Evolutionary conservation across 208 protist genomes (phyloP).

Genomic region (Tritrichomonas foetus): DNA sequence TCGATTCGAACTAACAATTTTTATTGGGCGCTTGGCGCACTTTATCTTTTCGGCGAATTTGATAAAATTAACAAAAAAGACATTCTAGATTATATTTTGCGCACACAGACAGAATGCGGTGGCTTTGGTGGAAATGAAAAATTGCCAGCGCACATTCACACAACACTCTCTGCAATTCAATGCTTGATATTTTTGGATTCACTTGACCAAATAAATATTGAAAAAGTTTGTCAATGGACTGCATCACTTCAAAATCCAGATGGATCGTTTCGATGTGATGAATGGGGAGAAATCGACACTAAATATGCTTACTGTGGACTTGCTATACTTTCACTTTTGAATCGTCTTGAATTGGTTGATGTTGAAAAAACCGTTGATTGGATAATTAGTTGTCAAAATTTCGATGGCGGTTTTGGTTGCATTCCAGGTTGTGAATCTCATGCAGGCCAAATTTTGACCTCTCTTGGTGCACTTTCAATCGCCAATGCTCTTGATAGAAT

Average conservation of each 20-base stretch:
- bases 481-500: conserved; percentile 62
- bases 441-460: conserved; percentile 67
- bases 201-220: background rate
- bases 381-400: conserved; percentile 86
- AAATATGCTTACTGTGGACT: conserved; percentile 90
- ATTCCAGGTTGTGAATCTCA: conserved; percentile 58
- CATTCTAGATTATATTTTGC: conserved; percentile 77
- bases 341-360: conserved; percentile 66
- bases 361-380: conserved; percentile 60
- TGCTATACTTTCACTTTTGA: conserved; percentile 78
- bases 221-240: conserved; percentile 61
- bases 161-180: conserved; percentile 91
- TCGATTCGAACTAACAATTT: conserved; percentile 81
- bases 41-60: conserved; percentile 53
- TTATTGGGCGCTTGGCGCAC: conserved; percentile 86
- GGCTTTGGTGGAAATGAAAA: conserved; percentile 89
- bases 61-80: conserved; percentile 66
- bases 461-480: conserved; percentile 86
- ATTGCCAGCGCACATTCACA: conserved; percentile 91
- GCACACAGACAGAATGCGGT: conserved; percentile 78
- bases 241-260: conserved; percentile 81
- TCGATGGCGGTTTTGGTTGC: conserved; percentile 79
- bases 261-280: conserved; percentile 90
- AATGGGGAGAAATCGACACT: conserved; percentile 95
- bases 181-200: background rate